Percentiles rank a stretch among this genome's conserved stretches.
Evolutionary conservation across 2,329 filamentous ascomycete genomes (phyloP).

Genomic region (Albophoma yamanashiensis): DNA sequence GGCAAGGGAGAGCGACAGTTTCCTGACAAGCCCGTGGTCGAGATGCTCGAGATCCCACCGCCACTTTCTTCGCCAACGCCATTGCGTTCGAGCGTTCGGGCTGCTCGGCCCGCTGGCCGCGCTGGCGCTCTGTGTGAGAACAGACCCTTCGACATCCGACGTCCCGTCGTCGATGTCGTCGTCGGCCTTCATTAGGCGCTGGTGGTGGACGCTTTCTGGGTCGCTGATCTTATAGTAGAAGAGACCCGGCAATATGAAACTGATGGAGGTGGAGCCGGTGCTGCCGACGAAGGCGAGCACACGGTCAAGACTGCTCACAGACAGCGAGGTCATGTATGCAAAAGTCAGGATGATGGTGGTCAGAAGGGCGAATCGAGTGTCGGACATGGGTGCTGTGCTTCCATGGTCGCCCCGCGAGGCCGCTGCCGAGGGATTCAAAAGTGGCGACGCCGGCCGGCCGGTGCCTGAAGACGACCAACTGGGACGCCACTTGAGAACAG

Average conservation of each 20-base stretch:
- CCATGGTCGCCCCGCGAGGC: constrained; percentile 38
- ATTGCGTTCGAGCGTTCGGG: constrained; percentile 20
- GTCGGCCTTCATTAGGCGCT: constrained; percentile 80
- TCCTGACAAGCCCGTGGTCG: constrained; percentile 56
- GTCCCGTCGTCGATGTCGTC: constrained; percentile 62
- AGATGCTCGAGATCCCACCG: constrained; percentile 52
- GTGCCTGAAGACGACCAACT: constrained; percentile 28
- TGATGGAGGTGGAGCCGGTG: constrained; percentile 90
- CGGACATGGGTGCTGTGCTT: constrained; percentile 59
- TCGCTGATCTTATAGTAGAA: constrained; percentile 99
- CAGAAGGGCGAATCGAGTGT: constrained; percentile 78
- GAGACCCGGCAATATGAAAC: constrained; percentile 88
- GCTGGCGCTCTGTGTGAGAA: constrained; percentile 35
- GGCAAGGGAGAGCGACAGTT: constrained; percentile 62
- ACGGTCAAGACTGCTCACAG: constrained; percentile 77
- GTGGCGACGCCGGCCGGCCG: constrained; percentile 27
- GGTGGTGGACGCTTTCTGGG: constrained; percentile 77
- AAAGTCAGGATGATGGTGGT: constrained; percentile 77
- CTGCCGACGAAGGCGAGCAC: constrained; percentile 92
- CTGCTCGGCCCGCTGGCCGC: constrained; percentile 28
- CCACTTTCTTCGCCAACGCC: constrained; percentile 46
- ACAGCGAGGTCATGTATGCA: constrained; percentile 82
- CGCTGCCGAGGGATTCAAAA: constrained; percentile 26
- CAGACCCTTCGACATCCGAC: constrained; percentile 37
- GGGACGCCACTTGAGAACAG: constrained; percentile 87